Percentiles rank a stretch among this genome's conserved stretches.
Evolutionary conservation across 2,329 filamentous ascomycete genomes (phyloP).

Genomic region (Fusarium multiceps): DNA sequence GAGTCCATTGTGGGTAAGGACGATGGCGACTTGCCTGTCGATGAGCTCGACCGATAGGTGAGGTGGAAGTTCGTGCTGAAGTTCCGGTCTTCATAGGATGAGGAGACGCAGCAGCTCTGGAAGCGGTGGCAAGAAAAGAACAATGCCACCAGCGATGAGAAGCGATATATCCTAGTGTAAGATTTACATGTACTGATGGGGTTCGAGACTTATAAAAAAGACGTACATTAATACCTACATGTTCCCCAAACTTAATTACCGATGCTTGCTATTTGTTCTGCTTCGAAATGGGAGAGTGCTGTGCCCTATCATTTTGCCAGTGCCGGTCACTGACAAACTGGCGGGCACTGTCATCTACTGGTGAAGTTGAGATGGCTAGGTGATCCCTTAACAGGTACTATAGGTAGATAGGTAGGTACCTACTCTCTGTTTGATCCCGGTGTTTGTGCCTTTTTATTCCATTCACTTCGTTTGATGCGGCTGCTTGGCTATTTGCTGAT

Average conservation of each 20-base stretch:
- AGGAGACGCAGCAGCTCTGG: slow-evolving; percentile 44
- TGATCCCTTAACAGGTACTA: not conserved
- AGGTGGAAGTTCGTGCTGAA: slow-evolving; percentile 51
- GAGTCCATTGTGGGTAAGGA: slow-evolving; percentile 84
- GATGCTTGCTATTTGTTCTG: not conserved
- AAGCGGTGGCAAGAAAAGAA: slow-evolving; percentile 31
- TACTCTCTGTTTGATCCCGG: not conserved
- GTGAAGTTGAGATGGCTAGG: not conserved
- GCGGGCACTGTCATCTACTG: not conserved
- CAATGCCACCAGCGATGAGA: slow-evolving; percentile 25
- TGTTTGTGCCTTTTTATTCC: slow-evolving; percentile 6
- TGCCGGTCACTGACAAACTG: slow-evolving; percentile 11
- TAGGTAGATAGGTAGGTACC: not conserved
- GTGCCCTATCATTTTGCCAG: not conserved
- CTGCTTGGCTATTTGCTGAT: slow-evolving; percentile 1
- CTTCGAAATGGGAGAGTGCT: not conserved
- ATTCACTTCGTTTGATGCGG: not conserved
- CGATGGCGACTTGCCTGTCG: slow-evolving; percentile 77
- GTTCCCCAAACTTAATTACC: slow-evolving; percentile 1
- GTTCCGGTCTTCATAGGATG: slow-evolving; percentile 48
- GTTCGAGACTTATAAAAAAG: slow-evolving; percentile 1
- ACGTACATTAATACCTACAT: slow-evolving; percentile 4
- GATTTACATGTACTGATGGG: slow-evolving; percentile 11
- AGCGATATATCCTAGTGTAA: slow-evolving; percentile 36
- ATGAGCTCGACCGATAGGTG: slow-evolving; percentile 76